Conservation (phyloP, 2,329 filamentous ascomycete species). For the Ophiostoma piceae region DNA sequence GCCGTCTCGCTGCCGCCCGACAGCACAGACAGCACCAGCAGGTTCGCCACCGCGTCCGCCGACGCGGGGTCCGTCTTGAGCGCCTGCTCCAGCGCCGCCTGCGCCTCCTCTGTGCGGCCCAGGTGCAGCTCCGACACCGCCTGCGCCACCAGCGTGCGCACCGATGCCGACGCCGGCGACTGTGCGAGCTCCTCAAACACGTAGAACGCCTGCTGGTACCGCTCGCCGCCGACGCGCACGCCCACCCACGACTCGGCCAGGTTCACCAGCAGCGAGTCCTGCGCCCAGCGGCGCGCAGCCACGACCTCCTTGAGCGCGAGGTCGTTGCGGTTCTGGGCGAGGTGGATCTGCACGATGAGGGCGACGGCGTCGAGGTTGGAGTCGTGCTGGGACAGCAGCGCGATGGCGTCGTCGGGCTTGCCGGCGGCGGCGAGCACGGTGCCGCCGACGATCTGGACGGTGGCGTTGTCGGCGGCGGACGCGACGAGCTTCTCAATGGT, state of each 20-base stretch:
- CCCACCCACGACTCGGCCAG: constrained; percentile 94
- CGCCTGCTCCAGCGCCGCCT: constrained; percentile 77
- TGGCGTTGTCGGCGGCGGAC: constrained; percentile 64
- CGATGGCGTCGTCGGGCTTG: constrained; percentile 78
- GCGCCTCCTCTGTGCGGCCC: constrained; percentile 80
- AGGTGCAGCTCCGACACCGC: constrained; percentile 89
- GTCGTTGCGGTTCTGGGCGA: constrained; percentile 86
- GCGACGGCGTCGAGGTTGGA: constrained; percentile 78
- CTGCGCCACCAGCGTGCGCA: constrained; percentile 74
- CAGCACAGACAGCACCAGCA: constrained; percentile 72
- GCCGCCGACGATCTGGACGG: constrained; percentile 76
- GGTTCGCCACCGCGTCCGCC: constrained; percentile 73
- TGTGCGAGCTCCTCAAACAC: constrained; percentile 95
- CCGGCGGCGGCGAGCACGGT: constrained; percentile 75
- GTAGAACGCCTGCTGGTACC: constrained; percentile 95
- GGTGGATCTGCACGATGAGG: constrained; percentile 84
- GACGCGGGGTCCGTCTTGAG: constrained; percentile 66
- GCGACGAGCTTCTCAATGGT: constrained; percentile 62
- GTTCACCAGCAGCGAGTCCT: constrained; percentile 90
- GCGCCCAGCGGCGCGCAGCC: constrained; percentile 84
- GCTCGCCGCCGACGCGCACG: constrained; percentile 81
- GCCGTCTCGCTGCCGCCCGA: constrained; percentile 61
- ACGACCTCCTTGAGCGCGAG: constrained; percentile 85
- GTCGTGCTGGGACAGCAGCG: constrained; percentile 74
- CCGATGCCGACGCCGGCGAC: constrained; percentile 71